A percentile compares a stretch with the other conserved stretches of the same genome.
phyloP scores from a whole-genome alignment of 345 rosid species.

The Erysimum cheiranthoides region DNA sequence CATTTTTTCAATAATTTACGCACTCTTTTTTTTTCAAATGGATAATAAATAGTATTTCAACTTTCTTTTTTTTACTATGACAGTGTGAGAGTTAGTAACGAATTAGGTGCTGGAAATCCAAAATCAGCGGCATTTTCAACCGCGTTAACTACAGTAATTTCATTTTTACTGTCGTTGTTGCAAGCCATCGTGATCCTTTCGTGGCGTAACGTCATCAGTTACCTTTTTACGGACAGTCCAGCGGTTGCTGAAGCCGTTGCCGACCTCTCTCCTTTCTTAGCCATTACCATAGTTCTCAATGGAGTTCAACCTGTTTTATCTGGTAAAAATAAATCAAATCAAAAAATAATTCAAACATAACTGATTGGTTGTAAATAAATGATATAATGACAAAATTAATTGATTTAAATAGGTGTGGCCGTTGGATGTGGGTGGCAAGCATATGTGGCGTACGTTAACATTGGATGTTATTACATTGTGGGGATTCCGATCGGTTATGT shows the following conservation, averaged over 20 bases:
- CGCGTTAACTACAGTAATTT: conserved; percentile 50
- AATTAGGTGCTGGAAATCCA: conserved; percentile 65
- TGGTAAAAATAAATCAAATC: conserved; percentile 38
- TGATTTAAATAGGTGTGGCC: conserved; percentile 60
- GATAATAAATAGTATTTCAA: too few relatives aligned
- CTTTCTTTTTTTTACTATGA: neutral
- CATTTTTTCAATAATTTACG: neutral
- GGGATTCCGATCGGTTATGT: conserved; percentile 70
- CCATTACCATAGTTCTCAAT: conserved; percentile 58
- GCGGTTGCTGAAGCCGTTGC: conserved; percentile 63
- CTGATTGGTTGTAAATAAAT: neutral
- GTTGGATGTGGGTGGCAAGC: conserved; percentile 94
- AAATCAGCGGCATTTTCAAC: conserved; percentile 63
- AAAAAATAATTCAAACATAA: neutral
- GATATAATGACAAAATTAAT: neutral
- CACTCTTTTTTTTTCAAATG: neutral
- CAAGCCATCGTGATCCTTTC: conserved; percentile 50
- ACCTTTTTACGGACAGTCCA: conserved; percentile 56
- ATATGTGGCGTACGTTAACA: conserved; percentile 79
- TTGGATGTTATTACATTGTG: conserved; percentile 72
- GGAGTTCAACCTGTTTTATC: conserved; percentile 78
- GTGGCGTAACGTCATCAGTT: conserved; percentile 57
- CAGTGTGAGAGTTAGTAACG: conserved; percentile 74
- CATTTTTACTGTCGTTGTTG: conserved; percentile 49
- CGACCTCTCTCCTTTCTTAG: conserved; percentile 61